These are phyloP conservation scores for Leishmania mexicana DNA, from an alignment of 208 protist genomes.

Conservation along the genomic window DNA sequence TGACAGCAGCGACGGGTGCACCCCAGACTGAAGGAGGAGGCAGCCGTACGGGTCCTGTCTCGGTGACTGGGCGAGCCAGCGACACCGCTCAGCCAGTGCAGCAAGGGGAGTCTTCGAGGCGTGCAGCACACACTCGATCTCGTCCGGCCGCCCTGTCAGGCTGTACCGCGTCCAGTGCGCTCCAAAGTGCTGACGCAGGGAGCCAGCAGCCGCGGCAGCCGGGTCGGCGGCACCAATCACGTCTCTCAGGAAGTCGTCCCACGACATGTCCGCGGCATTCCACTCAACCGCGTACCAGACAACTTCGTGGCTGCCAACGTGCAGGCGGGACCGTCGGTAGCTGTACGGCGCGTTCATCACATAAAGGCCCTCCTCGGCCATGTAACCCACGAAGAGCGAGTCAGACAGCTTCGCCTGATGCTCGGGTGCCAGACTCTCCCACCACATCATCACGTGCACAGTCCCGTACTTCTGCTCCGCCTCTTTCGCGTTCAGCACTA, in stretches of 20 bases:
- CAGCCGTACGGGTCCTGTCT: constrained; percentile 74
- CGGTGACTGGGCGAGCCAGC: constrained; percentile 57
- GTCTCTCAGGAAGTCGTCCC: constrained; percentile 50
- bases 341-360: constrained; percentile 85
- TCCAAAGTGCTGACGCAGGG: constrained; percentile 58
- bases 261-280: constrained; percentile 56
- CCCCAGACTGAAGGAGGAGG: constrained; percentile 60
- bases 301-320: constrained; percentile 40
- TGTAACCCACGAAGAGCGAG: constrained; percentile 67
- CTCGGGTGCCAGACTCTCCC: constrained; percentile 35
- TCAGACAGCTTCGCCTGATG: constrained; percentile 68
- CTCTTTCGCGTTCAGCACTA: constrained; percentile 73
- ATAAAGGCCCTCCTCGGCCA: constrained; percentile 72
- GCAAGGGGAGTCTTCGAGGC: constrained; percentile 74
- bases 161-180: constrained; percentile 65
- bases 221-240: constrained; percentile 80
- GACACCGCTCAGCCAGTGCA: constrained; percentile 78
- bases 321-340: constrained; percentile 58
- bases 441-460: constrained; percentile 41
- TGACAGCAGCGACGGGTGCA: constrained; percentile 46
- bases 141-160: constrained; percentile 57
- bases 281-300: constrained; percentile 76
- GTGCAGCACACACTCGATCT: constrained; percentile 79
- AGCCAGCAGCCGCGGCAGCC: constrained; percentile 30
- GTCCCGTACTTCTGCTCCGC: constrained; percentile 55